Evolutionary conservation across 345 rosid species (phyloP).

Genomic region (Aquilaria sinensis): DNA sequence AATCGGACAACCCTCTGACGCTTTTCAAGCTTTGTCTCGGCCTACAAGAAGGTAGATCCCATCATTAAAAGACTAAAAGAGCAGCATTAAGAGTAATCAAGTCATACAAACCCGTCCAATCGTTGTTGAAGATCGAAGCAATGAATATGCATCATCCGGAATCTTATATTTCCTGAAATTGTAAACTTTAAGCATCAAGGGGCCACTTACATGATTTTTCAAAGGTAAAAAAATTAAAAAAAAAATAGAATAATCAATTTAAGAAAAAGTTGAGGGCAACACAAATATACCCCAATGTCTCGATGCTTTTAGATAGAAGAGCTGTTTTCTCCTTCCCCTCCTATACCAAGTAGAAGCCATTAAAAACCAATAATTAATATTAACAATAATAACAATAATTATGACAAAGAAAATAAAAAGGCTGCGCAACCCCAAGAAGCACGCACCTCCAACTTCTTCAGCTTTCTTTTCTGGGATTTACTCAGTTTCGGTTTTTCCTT

Average conservation of each 20-base stretch:
- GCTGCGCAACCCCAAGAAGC: neutral
- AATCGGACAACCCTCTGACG: slow-evolving; percentile 50
- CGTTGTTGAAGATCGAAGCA: slow-evolving; percentile 58
- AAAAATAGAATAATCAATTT: slow-evolving; percentile 1
- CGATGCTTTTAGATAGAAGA: slow-evolving; percentile 40
- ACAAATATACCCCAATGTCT: slow-evolving; percentile 61
- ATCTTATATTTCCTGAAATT: slow-evolving; percentile 61
- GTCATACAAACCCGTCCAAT: slow-evolving; percentile 53
- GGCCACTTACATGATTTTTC: neutral
- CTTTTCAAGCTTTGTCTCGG: slow-evolving; percentile 51
- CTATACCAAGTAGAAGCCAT: slow-evolving; percentile 16
- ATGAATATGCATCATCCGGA: slow-evolving; percentile 48
- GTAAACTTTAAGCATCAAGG: neutral
- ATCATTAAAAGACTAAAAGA: neutral
- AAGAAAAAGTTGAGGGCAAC: slow-evolving; percentile 6
- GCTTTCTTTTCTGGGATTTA: slow-evolving; percentile 61
- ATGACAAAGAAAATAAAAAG: neutral
- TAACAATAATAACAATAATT: neutral
- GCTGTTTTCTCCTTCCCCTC: slow-evolving; percentile 53
- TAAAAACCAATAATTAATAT: neutral
- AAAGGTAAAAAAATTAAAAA: neutral
- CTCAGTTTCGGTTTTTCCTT: slow-evolving; percentile 23
- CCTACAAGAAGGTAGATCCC: slow-evolving; percentile 29
- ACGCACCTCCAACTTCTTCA: slow-evolving; percentile 65
- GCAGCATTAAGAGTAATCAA: slow-evolving; percentile 7